Evolutionary conservation across 495 filamentous ascomycete genomes (phyloP), one percentile per base, ranked within the genome.

Genomic region (Symbiotaphrina buchneri): DNA sequence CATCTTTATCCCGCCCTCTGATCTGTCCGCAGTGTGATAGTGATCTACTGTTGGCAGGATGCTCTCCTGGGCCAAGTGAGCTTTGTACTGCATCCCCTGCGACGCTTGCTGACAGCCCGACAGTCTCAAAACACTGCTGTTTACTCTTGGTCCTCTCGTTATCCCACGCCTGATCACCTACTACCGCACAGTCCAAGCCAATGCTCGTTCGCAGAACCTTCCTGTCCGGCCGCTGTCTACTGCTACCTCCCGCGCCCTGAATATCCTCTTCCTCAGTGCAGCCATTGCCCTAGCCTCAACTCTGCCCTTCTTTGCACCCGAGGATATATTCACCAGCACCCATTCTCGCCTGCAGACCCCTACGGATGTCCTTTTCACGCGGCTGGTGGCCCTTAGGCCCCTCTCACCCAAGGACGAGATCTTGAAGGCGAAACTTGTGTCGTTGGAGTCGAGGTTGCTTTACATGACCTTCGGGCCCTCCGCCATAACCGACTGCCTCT

Each of bases 141-240:
- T 91, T 48, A 71, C 87, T 56, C 75, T 94, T 49, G 85, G 67
- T 0, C 84, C 85, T n/a, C 52, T 87, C 32, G 48, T 92, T 37
- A 52, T 94, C 30, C 77, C 78, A 20, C 73, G 75, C 31, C 49
- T 65, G 30, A 56, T 92, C 37, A 52, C 51, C 35, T 72, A 68
- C 54, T 84, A 85, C 53, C 71, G 75, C 39, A 55, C 56, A 23
- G 34, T 66, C 2, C 65, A 67, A 40, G 48, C 57, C 22, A 47
- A 53, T 10, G 51, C 59, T 1, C 42, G 39, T 25, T 44, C 42
- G 31, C 28, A 14, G 5, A 19, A 10, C 10, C 22, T 22, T 18
- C 45, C 59, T 20, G 51, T 77, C 32, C 65, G 61, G 7, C 71
- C 75, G 4, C 39, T 65, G 5, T 53, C 63, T 0, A 14, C 39